Evolutionary conservation across 768 basidiomycete genomes (phyloP).

Genomic region (Kwoniella europaea): DNA sequence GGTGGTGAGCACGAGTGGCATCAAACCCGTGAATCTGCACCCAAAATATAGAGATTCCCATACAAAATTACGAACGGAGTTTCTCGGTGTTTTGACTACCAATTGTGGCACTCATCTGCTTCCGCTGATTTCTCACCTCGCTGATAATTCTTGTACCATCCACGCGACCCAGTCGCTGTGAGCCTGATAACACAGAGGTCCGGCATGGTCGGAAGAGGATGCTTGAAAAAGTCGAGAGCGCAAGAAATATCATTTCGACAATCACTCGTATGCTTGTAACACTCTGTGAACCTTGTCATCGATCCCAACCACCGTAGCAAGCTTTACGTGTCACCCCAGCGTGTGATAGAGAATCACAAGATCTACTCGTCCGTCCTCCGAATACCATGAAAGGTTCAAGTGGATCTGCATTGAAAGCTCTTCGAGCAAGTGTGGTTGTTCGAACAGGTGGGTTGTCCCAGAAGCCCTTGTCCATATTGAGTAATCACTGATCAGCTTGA

Average conservation of each 20-base stretch:
- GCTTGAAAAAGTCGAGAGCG: background rate
- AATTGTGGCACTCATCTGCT: background rate
- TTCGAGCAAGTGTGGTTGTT: background rate
- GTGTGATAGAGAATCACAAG: background rate
- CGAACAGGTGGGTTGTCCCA: slow-evolving; percentile 1
- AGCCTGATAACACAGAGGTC: background rate
- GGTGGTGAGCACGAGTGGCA: background rate
- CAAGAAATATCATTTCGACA: background rate
- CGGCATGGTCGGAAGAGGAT: background rate
- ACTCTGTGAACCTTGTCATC: no score
- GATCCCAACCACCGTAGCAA: no score
- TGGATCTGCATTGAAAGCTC: slow-evolving; percentile 10
- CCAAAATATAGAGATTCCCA: background rate
- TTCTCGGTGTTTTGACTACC: slow-evolving; percentile 40
- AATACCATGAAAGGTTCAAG: slow-evolving; percentile 18
- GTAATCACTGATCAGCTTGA: background rate
- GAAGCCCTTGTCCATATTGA: background rate
- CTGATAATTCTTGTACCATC: background rate
- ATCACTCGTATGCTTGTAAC: background rate
- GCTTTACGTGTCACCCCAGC: no score
- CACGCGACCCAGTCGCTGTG: background rate
- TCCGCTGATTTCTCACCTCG: background rate
- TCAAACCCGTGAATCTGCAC: background rate
- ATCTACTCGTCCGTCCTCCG: background rate
- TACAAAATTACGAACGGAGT: slow-evolving; percentile 29